Percentiles rank a stretch among this genome's conserved stretches.
phyloP scores from a whole-genome alignment of 148 eudicot genomes.

The Linanthus parryae region DNA sequence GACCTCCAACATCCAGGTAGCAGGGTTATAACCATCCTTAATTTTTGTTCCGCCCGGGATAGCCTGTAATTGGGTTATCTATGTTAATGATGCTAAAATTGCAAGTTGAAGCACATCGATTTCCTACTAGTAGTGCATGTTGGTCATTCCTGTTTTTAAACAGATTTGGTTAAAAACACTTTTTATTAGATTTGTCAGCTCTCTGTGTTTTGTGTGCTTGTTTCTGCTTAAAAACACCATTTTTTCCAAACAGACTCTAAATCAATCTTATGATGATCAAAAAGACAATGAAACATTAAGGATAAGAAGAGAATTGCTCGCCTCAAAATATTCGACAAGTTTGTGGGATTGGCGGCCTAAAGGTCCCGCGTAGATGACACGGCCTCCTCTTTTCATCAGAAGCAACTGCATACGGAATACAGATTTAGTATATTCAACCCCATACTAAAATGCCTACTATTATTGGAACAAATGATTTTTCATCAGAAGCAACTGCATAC shows the following conservation, averaged over 20 bases:
- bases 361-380: constrained; percentile 35
- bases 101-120: not conserved
- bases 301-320: constrained; percentile 4
- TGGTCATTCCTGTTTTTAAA: no score
- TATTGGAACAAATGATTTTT: not conserved
- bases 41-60: constrained; percentile 28
- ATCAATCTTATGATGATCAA: no score
- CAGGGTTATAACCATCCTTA: constrained; percentile 40
- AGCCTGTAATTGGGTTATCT: constrained; percentile 11
- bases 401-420: not conserved
- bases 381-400: constrained; percentile 13
- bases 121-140: not conserved
- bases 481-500: not conserved
- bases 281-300: no score
- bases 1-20: constrained; percentile 51
- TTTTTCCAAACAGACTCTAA: not conserved
- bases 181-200: not conserved
- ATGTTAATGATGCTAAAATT: not conserved
- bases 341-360: constrained; percentile 34
- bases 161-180: not conserved
- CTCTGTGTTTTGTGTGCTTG: not conserved
- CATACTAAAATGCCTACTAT: not conserved
- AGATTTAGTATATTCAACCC: not conserved
- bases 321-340: constrained; percentile 36
- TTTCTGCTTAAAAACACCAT: not conserved